Conservation (phyloP, 441 rosid genomes). For the Pelargonium myrrhifolium region DNA sequence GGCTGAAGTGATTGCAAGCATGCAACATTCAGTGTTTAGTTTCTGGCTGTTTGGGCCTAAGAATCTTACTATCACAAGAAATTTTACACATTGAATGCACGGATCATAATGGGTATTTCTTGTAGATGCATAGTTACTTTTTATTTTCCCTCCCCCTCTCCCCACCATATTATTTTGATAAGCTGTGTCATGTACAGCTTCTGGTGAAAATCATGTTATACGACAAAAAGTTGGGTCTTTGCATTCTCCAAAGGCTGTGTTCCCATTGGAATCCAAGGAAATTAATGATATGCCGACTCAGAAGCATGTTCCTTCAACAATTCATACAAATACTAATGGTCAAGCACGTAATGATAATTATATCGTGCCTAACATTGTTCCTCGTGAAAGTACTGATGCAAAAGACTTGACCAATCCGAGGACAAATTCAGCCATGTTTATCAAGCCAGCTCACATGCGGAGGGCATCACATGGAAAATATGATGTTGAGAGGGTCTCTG, state of each 20-base stretch:
- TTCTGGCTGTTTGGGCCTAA: not conserved
- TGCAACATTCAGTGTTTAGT: not conserved
- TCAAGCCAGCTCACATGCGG: constrained; percentile 70
- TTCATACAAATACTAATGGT: constrained; percentile 32
- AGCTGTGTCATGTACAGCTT: constrained; percentile 38
- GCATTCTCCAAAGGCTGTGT: constrained; percentile 34
- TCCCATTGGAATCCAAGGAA: constrained; percentile 34
- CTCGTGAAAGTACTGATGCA: constrained; percentile 36
- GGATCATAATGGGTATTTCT: not conserved
- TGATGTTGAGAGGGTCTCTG: constrained; percentile 44
- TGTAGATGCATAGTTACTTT: not conserved
- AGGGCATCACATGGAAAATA: constrained; percentile 48
- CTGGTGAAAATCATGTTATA: constrained; percentile 49
- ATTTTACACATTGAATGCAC: not conserved
- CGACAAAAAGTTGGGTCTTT: constrained; percentile 34
- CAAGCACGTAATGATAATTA: constrained; percentile 35
- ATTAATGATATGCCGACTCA: constrained; percentile 21
- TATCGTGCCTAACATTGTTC: constrained; percentile 28
- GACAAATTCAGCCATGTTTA: constrained; percentile 86
- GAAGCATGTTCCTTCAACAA: constrained; percentile 29
- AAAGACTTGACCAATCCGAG: constrained; percentile 42
- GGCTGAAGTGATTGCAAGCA: not conserved
- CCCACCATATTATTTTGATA: constrained; percentile 17
- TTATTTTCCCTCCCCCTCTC: not conserved
- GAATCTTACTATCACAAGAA: not conserved